Base-by-base conservation (phyloP, 2,329 filamentous ascomycete genomes). In the Venturia asperata region DNA sequence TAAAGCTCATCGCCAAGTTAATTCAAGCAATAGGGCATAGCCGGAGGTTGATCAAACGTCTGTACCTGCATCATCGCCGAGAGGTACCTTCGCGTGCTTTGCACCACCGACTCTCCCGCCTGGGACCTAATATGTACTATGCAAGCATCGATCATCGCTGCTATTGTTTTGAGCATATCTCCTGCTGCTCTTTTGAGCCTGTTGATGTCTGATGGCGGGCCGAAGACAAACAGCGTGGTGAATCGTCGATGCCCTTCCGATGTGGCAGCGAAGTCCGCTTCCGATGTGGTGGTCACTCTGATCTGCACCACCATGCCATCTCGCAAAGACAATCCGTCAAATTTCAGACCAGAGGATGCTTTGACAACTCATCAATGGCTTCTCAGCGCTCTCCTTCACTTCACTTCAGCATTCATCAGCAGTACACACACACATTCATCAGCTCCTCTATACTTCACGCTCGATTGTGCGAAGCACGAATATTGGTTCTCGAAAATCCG, bases 31-130 rank as follows among this genome's bases (percentile, higher is more conserved):
- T n/a, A 34, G 49, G 49, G 13, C 30, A 37, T n/a, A 21, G 27
- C 37, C 27, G 15, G 15, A 58, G 30, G 27, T 34, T 24, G 30
- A 58, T 37, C 52, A 9, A 58, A 34, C 4, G 9, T 34, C 30
- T 58, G 52, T 58, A 58, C 52, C 52, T 58, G 52, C 52, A 58
- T 37, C 52, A 37, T 9, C 52, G 27, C 27, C 52, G 27, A 56
- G 49, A 56, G 17, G 13, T 15, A 19, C 11, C 24, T n/a, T 58
- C 19, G 17, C 15, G 52, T 58, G 52, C 21, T 58, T 58, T n/a
- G 52, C 52, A 58, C 52, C 15, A 37, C 30, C 52, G 17, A n/a
- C 4, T n/a, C 52, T 37, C 13, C 49, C 49, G 49, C 24, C 34
- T 34, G 27, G 27, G 9, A 34, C 49, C 27, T 19, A 56, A n/a